phyloP scores from a whole-genome alignment of 768 basidiomycete genomes.

The Phylloporus sp. region DNA sequence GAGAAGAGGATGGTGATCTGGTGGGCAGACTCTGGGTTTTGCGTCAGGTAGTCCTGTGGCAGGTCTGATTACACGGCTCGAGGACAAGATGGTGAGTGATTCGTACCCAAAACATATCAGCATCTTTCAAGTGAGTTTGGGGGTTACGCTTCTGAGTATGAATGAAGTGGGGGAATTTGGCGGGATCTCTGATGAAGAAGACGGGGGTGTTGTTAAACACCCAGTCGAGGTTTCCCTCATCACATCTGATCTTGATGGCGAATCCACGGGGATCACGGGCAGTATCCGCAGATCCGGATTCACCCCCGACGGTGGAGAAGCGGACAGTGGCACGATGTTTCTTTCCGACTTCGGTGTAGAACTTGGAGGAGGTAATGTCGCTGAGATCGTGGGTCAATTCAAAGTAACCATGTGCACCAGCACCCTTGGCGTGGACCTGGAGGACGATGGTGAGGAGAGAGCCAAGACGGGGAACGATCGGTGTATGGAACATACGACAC shows the following conservation, averaged over 20 bases:
- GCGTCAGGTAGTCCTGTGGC: constrained; percentile 76
- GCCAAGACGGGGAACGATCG: neutral
- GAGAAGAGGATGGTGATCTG: constrained; percentile 88
- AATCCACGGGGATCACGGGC: constrained; percentile 94
- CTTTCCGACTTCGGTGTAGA: constrained; percentile 64
- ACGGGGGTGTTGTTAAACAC: constrained; percentile 92
- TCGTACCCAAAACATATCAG: constrained; percentile 76
- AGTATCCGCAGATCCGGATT: constrained; percentile 84
- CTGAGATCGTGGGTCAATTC: constrained; percentile 81
- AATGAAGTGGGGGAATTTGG: constrained; percentile 91
- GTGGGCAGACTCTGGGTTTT: constrained; percentile 87
- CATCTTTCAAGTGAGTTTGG: constrained; percentile 85
- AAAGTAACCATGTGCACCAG: constrained; percentile 91
- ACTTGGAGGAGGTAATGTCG: constrained; percentile 68
- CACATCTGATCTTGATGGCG: constrained; percentile 82
- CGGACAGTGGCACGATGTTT: constrained; percentile 72
- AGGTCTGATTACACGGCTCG: neutral
- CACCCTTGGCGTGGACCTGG: constrained; percentile 88
- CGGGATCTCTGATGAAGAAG: constrained; percentile 83
- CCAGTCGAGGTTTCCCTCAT: constrained; percentile 90
- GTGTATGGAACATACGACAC: constrained; percentile 53
- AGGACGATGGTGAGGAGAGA: constrained; percentile 23
- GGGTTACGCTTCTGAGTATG: constrained; percentile 92
- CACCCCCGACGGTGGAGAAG: constrained; percentile 93
- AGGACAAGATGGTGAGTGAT: neutral